Conservation (phyloP, 2,329 filamentous ascomycete species). For the Trichoderma sp. region DNA sequence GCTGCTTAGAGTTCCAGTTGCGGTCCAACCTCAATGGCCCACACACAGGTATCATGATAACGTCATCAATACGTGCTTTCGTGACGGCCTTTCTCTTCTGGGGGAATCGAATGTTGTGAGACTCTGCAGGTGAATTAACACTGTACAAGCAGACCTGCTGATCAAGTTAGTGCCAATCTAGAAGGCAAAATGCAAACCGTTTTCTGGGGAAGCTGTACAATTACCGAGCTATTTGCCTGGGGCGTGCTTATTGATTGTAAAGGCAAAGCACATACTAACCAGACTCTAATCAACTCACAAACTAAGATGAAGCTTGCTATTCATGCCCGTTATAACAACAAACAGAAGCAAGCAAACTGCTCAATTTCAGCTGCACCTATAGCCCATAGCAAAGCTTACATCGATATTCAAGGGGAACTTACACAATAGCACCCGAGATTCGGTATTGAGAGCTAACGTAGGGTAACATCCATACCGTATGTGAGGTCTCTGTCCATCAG, state of each 20-base stretch:
- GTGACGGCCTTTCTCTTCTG: neutral
- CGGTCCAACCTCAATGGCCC: neutral
- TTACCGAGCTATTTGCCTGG: neutral
- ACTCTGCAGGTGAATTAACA: neutral
- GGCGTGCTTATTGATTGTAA: neutral
- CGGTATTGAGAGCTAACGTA: neutral
- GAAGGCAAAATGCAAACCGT: neutral
- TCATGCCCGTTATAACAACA: neutral
- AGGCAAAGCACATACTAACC: neutral
- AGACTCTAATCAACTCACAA: neutral
- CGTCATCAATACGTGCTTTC: slow-evolving; percentile 32
- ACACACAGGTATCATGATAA: slow-evolving; percentile 1
- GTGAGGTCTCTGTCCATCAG: too few relatives aligned
- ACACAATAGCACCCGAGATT: neutral
- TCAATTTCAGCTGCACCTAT: neutral
- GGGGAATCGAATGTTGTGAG: neutral
- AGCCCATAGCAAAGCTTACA: neutral
- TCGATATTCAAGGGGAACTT: neutral
- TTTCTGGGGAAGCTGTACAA: neutral
- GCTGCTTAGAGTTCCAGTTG: neutral
- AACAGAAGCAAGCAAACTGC: neutral
- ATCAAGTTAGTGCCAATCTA: neutral
- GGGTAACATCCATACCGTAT: neutral
- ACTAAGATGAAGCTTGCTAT: neutral
- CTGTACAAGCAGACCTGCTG: neutral